Evolutionary conservation across 1,139 yeast species (phyloP), one percentile per base, ranked within the genome.

Genomic region (Scheffersomyces cryptocercus): DNA sequence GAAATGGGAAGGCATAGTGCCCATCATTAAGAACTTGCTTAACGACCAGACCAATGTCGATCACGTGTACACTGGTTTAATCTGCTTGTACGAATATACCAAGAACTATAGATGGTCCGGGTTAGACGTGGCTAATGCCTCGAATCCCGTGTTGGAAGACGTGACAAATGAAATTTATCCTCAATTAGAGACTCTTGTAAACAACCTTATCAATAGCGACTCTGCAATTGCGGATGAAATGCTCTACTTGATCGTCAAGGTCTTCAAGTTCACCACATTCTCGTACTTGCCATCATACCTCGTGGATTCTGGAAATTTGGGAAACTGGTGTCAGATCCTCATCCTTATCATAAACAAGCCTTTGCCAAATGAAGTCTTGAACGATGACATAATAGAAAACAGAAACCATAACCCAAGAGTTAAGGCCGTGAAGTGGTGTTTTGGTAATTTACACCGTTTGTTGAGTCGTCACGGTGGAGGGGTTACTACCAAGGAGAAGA

Each of bases 341-440:
- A 69, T 84, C 37, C 64, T 72, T 46, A 65, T 83, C 37, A 74
- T 81, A 48, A 70, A 70, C 50, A 62, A 69, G 42, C 77, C 77
- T 1, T 65, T 75, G 39, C 77, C 77, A 0, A 58, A 55, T 5
- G 55, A 62, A 6, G 66, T 74, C 0, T 50, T 68, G 53, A 59
- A 67, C n/a, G 72, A 73, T 38, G 75, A 71, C 33, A 55, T 61
- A 5, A 40, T 52, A 3, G 79, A 71, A 29, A 50, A 56, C 24
- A 65, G 77, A 50, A 52, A 58, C 3, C 50, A 59, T 20, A 73
- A 75, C 52, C 81, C 79, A 35, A 65, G 87, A 52, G 71, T 80
- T 24, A 84, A 83, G 54, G 75, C 85, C 32, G 79, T 81, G 42
- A 85, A 85, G 62, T 85, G 91, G 91, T 81, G 84, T 41, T 84